phyloP scores from a whole-genome alignment of 2,329 filamentous ascomycete genomes.

The Leptographium galeiforme region DNA sequence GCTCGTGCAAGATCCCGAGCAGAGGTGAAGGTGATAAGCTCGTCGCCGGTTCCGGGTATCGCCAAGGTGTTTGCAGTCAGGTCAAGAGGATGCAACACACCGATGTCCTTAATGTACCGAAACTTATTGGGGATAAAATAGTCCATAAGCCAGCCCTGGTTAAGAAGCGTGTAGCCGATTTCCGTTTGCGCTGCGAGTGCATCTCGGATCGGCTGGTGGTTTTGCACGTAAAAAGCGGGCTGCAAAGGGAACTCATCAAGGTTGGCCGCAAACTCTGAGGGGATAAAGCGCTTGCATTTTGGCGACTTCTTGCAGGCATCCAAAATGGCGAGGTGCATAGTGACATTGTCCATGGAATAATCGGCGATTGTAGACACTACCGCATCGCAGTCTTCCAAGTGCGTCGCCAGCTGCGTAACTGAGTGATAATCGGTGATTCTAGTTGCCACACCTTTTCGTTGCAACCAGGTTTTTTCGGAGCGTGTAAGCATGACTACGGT shows the following conservation, averaged over 20 bases:
- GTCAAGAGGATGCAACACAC: too few species aligned
- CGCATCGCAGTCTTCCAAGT: background rate
- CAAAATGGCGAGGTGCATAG: background rate
- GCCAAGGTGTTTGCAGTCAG: too few species aligned
- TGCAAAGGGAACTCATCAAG: background rate
- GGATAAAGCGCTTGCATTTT: background rate
- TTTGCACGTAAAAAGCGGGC: background rate
- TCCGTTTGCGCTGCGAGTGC: background rate
- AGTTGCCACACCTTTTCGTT: background rate
- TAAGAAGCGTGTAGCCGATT: background rate
- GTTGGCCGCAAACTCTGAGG: background rate
- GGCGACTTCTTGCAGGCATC: background rate
- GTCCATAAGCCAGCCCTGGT: background rate
- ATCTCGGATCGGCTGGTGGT: background rate
- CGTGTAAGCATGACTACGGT: background rate
- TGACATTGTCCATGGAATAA: background rate
- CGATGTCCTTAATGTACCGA: background rate
- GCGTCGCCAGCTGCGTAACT: background rate
- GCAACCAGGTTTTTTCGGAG: background rate
- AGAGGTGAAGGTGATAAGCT: too few species aligned
- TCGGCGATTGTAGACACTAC: background rate
- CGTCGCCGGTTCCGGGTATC: too few species aligned
- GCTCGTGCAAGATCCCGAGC: too few species aligned
- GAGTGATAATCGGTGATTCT: background rate
- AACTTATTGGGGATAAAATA: background rate